Conservation (phyloP, 202 grass and related monocot species). For the Saccharum hybrid region DNA sequence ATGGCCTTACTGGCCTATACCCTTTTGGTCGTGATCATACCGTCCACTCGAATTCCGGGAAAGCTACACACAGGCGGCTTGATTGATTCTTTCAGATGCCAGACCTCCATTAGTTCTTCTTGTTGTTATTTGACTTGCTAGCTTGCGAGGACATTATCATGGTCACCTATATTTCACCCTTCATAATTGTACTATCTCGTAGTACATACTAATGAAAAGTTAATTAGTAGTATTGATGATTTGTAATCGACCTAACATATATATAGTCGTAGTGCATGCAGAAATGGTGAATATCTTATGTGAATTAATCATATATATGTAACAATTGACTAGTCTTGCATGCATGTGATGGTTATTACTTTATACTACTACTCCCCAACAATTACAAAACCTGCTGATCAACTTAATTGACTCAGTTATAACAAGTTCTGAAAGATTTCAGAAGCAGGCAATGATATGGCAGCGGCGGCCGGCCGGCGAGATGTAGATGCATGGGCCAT, state of each 20-base stretch:
- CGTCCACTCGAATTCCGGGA: constrained; percentile 37
- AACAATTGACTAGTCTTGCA: background rate
- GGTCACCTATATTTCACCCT: background rate
- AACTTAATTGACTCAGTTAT: background rate
- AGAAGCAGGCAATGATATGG: background rate
- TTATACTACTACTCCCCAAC: background rate
- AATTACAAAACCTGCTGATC: background rate
- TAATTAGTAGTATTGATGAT: background rate
- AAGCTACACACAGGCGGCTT: background rate
- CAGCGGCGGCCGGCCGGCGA: background rate
- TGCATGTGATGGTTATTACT: background rate
- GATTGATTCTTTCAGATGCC: background rate
- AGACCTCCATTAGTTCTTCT: background rate
- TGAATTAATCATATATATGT: background rate
- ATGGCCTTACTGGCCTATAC: background rate
- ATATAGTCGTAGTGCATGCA: background rate
- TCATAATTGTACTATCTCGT: background rate
- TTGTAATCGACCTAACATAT: background rate
- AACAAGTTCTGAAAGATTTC: background rate
- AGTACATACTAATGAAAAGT: background rate
- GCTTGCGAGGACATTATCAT: background rate
- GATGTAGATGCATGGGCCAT: background rate
- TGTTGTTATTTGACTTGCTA: background rate
- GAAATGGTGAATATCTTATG: background rate
- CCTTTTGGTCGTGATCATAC: constrained; percentile 24